These are phyloP conservation scores for Fraxinus floribunda DNA, from an alignment of 305 asterid species.

Conservation along the genomic window DNA sequence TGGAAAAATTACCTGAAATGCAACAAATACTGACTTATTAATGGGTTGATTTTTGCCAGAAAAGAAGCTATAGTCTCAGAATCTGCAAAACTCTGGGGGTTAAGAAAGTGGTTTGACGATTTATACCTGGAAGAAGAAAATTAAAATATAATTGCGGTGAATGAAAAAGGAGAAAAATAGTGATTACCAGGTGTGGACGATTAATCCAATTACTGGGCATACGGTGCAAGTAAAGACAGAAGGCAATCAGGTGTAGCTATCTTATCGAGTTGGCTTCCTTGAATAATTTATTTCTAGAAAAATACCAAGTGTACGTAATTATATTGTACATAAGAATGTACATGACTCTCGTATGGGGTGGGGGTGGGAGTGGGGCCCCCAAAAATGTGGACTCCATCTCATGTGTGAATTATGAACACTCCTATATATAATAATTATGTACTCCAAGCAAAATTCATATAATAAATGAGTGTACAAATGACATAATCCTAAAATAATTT, in stretches of 20 bases:
- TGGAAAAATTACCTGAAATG: neutral
- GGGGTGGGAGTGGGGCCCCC: no score
- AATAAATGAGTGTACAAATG: no score
- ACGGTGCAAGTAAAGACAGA: neutral
- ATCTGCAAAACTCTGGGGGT: slow-evolving; percentile 4
- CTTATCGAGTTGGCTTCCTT: neutral
- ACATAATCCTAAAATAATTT: no score
- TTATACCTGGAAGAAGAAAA: slow-evolving; percentile 11
- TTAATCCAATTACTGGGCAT: neutral
- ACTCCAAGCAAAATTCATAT: no score
- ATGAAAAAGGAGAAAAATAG: slow-evolving; percentile 9
- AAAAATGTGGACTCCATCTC: no score
- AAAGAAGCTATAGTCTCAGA: neutral
- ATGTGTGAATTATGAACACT: no score
- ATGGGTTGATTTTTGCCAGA: neutral
- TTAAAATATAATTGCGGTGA: slow-evolving; percentile 12
- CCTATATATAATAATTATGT: no score
- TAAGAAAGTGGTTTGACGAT: slow-evolving; percentile 14
- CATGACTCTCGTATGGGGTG: no score
- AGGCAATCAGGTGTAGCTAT: neutral
- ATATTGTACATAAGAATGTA: no score
- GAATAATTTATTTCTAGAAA: neutral
- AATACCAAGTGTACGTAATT: no score
- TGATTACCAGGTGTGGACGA: neutral
- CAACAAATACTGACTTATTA: slow-evolving; percentile 12